Evolutionary conservation across 352 stramenopile species (phyloP), one percentile per base, ranked within the genome.

Genomic region (Phytophthora agathidicida): DNA sequence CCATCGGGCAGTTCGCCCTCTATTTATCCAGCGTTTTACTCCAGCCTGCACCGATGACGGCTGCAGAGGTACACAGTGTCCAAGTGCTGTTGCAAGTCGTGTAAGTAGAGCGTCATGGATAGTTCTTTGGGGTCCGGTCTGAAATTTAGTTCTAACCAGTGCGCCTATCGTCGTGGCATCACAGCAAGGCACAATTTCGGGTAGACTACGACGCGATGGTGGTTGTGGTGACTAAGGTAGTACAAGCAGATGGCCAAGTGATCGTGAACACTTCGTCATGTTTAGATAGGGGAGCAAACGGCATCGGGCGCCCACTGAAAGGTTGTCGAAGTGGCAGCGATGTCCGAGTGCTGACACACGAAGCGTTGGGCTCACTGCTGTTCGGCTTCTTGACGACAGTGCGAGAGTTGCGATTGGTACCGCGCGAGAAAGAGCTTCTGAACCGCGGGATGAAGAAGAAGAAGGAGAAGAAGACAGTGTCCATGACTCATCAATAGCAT

Each of bases 11-110:
- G 39, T 93, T 95, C 41, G 70, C 78, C 35, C 67, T 92, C 39
- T 95, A 90, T 79, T 75, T 95, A 68, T 83, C 83, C 11, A 71
- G 65, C 32, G 60, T 80, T 4, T 49, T 94, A 14, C 65, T 90
- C 14, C 67, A 89, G 30, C 63, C 68, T 1, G 41, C 71, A 22
- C 71, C 86, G 1, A 81, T 92, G 51, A 89, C 83, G 10, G 53
- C 69, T 24, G 53, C 62, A 16, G 80, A 94, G 63, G 60, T 94
- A n/a, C 58, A 75, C 27, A 86, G 75, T 46, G 73, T 91, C 31
- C 73, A 91, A 70, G 74, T 90, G 32, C 63, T 94, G 24, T 71
- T 94, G 24, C 86, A 94, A 88, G 70, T 94, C 30, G 33, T 94
- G 86, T 94, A 88, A 56, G 86, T 89, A 17, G 14, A 48, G 30